Evolutionary conservation across 2,329 filamentous ascomycete species (phyloP).

Genomic region (Beauveria varroae): DNA sequence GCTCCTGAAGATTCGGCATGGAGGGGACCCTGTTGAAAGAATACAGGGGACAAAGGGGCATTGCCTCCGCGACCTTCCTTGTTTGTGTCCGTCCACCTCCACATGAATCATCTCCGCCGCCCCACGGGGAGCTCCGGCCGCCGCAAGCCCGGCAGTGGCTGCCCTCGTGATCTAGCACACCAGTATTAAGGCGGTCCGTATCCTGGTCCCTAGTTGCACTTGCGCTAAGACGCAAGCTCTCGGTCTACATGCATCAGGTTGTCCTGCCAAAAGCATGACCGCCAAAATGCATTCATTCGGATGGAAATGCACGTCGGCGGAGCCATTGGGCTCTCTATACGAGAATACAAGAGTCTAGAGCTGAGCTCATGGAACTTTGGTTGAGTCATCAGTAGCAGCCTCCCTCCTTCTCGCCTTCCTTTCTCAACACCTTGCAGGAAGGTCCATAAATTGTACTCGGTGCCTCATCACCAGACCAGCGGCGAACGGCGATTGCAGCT

Average conservation of each 20-base stretch:
- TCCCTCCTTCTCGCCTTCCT: neutral
- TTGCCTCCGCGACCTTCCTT: neutral
- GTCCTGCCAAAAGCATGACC: neutral
- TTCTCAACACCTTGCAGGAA: neutral
- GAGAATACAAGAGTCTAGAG: neutral
- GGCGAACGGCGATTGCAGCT: too few species aligned
- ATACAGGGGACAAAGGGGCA: neutral
- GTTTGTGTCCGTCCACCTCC: neutral
- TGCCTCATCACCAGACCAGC: neutral
- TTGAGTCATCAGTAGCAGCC: neutral
- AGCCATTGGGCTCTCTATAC: neutral
- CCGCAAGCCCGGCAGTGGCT: neutral
- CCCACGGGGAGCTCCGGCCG: neutral
- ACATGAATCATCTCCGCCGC: neutral
- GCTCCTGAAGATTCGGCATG: neutral
- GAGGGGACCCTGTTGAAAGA: neutral
- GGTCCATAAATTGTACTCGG: neutral
- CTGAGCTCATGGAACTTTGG: neutral
- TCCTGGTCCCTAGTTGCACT: neutral
- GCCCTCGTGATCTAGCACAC: neutral
- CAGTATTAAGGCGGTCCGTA: neutral
- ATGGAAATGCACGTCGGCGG: neutral
- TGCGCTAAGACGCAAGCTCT: neutral
- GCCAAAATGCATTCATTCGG: neutral
- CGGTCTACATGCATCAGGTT: neutral